Conservation (phyloP, 306 rosid genomes). For the Carpinus fangiana region DNA sequence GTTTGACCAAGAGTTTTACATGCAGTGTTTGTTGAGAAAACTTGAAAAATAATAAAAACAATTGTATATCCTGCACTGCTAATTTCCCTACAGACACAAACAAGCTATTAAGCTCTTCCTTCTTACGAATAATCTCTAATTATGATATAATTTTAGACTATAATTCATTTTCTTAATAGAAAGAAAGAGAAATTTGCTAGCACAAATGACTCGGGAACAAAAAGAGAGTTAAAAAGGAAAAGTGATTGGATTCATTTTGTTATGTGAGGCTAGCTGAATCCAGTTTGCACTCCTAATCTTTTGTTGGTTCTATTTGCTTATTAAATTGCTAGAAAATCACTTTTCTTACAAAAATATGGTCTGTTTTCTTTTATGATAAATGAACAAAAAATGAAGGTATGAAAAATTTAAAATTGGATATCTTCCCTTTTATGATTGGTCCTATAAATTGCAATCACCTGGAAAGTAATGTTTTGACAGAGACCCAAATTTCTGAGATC, state of each 20-base stretch:
- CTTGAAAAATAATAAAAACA: background rate
- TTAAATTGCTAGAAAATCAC: background rate
- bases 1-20: background rate
- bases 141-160: background rate
- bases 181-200: background rate
- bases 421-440: background rate
- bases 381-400: background rate
- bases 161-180: too few relatives aligned
- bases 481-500: constrained; percentile 87
- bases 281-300: background rate
- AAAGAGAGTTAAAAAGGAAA: background rate
- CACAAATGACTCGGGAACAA: background rate
- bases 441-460: constrained; percentile 6
- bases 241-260: background rate
- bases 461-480: constrained; percentile 38
- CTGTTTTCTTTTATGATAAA: background rate
- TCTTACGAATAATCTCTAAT: background rate
- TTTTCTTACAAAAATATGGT: background rate
- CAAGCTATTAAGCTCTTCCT: background rate
- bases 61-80: background rate
- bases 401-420: background rate
- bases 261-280: background rate
- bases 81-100: background rate
- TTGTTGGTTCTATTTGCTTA: background rate
- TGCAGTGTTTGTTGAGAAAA: background rate